A percentile compares a stretch with the other conserved stretches of the same genome.
Evolutionary conservation across 371 early-diverging fungal genomes (phyloP).

Genomic region (Lichtheimia ramosa): DNA sequence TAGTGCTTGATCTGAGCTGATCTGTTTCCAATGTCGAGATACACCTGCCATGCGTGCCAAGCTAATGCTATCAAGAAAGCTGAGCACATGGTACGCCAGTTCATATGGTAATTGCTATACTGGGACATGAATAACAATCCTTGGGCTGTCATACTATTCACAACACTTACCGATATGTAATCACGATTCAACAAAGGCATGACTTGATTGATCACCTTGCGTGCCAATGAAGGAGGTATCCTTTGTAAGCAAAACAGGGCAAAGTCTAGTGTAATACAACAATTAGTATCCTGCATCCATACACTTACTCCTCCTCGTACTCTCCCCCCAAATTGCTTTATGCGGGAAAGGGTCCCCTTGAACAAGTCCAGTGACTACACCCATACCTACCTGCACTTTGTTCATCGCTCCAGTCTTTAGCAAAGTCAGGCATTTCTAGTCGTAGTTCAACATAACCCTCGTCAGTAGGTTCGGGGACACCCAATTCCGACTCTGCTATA

Average conservation of each 20-base stretch:
- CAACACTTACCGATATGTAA: constrained; percentile 46
- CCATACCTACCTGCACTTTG: constrained; percentile 23
- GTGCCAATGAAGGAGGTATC: constrained; percentile 58
- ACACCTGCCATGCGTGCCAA: constrained; percentile 48
- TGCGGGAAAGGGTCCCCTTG: no score
- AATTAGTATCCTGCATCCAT: not conserved
- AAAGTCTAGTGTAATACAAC: constrained; percentile 52
- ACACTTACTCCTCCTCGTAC: not conserved
- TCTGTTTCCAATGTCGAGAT: constrained; percentile 62
- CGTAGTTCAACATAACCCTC: constrained; percentile 70
- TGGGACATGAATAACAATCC: not conserved
- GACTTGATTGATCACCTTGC: constrained; percentile 55
- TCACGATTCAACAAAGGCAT: constrained; percentile 66
- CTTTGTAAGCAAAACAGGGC: constrained; percentile 66
- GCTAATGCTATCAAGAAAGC: constrained; percentile 51
- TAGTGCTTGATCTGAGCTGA: constrained; percentile 61
- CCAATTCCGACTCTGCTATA: not conserved
- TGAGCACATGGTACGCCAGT: constrained; percentile 63
- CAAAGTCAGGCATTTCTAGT: constrained; percentile 51
- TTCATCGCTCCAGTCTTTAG: constrained; percentile 57
- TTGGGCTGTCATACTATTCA: not conserved
- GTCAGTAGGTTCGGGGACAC: constrained; percentile 32
- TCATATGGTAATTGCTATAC: constrained; percentile 59
- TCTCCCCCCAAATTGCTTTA: not conserved
- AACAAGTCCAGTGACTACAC: not conserved